Percentiles rank a stretch among this genome's conserved stretches.
Conservation (phyloP, 352 stramenopile genomes). For the Globisporangium viniferum region DNA sequence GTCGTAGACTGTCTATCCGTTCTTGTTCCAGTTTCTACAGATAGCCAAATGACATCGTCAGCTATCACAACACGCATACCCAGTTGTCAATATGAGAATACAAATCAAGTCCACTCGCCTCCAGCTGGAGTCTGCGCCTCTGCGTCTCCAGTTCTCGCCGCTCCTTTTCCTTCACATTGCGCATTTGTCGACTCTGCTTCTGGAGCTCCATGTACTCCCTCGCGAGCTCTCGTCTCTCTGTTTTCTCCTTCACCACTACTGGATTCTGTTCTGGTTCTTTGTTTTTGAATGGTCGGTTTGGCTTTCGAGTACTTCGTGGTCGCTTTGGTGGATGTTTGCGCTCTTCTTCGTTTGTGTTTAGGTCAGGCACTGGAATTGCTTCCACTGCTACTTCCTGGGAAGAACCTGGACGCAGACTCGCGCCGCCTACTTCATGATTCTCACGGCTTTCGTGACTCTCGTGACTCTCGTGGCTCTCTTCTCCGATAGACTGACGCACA, state of each 20-base stretch:
- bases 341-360: neutral
- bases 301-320: neutral
- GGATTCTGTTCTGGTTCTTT: slow-evolving; percentile 1
- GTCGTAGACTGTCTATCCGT: slow-evolving; percentile 13
- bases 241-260: slow-evolving; percentile 24
- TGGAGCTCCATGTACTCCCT: slow-evolving; percentile 71
- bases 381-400: too few species aligned
- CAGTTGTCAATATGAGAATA: neutral
- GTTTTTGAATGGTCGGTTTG: neutral
- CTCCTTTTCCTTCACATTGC: slow-evolving; percentile 33
- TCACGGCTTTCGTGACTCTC: neutral
- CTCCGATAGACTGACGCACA: slow-evolving; percentile 14
- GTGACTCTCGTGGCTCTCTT: slow-evolving; percentile 10
- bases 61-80: neutral
- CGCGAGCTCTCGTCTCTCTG: slow-evolving; percentile 49
- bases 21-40: slow-evolving; percentile 25
- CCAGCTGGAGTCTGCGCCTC: slow-evolving; percentile 40
- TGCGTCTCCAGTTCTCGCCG: slow-evolving; percentile 34
- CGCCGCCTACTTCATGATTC: neutral
- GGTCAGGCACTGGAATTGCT: neutral
- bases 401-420: neutral
- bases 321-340: neutral
- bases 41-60: neutral
- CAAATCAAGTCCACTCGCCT: slow-evolving; percentile 26
- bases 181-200: slow-evolving; percentile 40